Evolutionary conservation across 2,329 filamentous ascomycete genomes (phyloP), one percentile per base, ranked within the genome.

Genomic region (Fusarium beomiforme): DNA sequence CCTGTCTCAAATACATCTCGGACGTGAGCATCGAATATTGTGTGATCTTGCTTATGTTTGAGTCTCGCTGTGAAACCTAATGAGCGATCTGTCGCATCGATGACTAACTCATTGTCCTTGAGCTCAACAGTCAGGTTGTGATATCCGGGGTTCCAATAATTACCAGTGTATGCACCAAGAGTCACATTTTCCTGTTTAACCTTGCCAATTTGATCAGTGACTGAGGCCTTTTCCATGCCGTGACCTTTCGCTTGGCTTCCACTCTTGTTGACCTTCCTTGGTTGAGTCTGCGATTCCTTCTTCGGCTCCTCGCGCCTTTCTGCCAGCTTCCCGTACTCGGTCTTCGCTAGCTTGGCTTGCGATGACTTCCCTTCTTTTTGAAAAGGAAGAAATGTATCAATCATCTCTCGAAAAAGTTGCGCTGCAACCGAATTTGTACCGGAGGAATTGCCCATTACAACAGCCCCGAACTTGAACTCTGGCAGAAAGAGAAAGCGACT

Each of bases 401-500:
- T 67, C 8, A 79, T 46, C 14, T 73, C 70, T 1, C 71, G 55
- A 19, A 66, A 46, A 3, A 79, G 7, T 11, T 75, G 62, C 0
- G 66, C 59, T 14, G 62, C 69, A 0, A 77, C 67, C 14, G 67
- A 43, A 6, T 58, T 59, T 1, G 68, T 69, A 0, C 69, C 70
- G 5, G 56, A 64, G 1, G 76, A 66, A 31, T 80, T 80, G 2
- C 73, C 74, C 12, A 78, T 50, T 1, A 79, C 61, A 24, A 73
- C 71, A 8, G 62, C 72, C 2, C 78, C 78, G 41, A 79, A 77
- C 13, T 67, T 67, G 29, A 72, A 51, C 0, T 59, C 69, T 2
- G 77, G 78, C 3, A 79, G n/a, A 42, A 79, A 78, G 16, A 77
- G 69, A 36, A 78, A 77, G 1, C 64, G 70, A 7, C 71, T 75